Evolutionary conservation across 2,329 filamentous ascomycete species (phyloP).

Genomic region (Botryotinia convoluta): DNA sequence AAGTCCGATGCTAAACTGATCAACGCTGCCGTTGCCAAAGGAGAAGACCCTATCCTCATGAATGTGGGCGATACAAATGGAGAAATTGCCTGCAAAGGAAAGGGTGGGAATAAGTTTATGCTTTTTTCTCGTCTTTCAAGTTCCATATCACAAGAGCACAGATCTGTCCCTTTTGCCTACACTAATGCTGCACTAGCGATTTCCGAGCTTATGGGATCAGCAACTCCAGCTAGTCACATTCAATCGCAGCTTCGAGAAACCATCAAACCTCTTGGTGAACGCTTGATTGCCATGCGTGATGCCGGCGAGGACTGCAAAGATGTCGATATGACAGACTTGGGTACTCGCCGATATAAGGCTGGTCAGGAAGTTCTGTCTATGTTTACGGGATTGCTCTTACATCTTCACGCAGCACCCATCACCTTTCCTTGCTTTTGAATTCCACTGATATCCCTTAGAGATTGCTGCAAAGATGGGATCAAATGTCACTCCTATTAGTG

Average conservation of each 20-base stretch:
- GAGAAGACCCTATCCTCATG: slow-evolving; percentile 40
- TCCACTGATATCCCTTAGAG: neutral
- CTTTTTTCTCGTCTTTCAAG: slow-evolving; percentile 16
- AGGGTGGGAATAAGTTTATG: slow-evolving; percentile 18
- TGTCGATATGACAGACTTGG: slow-evolving; percentile 12
- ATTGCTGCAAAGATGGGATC: slow-evolving; percentile 37
- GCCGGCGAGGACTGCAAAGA: slow-evolving; percentile 12
- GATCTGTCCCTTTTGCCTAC: neutral
- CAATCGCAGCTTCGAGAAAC: slow-evolving; percentile 8
- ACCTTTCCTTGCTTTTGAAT: neutral
- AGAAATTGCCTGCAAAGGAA: slow-evolving; percentile 10
- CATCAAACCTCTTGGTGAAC: slow-evolving; percentile 14
- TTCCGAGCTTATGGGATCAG: slow-evolving; percentile 8
- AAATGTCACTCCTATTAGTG: slow-evolving; percentile 54
- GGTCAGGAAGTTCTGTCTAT: slow-evolving; percentile 19
- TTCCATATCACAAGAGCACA: slow-evolving; percentile 18
- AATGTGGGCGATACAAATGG: slow-evolving; percentile 28
- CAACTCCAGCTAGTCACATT: neutral
- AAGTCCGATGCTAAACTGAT: slow-evolving; percentile 43
- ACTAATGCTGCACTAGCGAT: slow-evolving; percentile 1
- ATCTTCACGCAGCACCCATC: neutral
- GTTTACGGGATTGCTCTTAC: neutral
- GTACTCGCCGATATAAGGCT: slow-evolving; percentile 13
- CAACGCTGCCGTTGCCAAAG: slow-evolving; percentile 33
- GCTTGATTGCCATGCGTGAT: slow-evolving; percentile 12